A percentile compares a stretch with the other conserved stretches of the same genome.
These are phyloP conservation scores for Penicillium waksmanii DNA, from an alignment of 495 filamentous ascomycete genomes.

Conservation along the genomic window DNA sequence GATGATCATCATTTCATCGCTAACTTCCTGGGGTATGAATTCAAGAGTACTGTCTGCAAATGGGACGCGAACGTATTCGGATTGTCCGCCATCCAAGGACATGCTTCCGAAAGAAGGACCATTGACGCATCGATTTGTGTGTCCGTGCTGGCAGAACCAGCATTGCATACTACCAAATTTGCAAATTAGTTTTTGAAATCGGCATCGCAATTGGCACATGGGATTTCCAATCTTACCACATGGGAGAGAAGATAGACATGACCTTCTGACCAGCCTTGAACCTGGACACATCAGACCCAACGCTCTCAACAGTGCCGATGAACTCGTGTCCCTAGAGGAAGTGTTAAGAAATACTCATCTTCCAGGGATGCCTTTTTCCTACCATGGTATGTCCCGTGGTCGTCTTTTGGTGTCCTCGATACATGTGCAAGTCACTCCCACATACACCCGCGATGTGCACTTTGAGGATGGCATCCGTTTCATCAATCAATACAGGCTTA, in stretches of 20 bases:
- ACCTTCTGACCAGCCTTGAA: neutral
- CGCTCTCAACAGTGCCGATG: conserved; percentile 1
- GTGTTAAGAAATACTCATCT: neutral
- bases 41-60: conserved; percentile 3
- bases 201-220: neutral
- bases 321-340: conserved; percentile 1
- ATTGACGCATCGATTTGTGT: conserved; percentile 6
- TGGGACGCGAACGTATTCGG: conserved; percentile 2
- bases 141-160: conserved; percentile 3
- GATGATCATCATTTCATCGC: conserved; percentile 2
- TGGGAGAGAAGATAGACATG: conserved; percentile 4
- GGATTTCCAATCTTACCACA: neutral
- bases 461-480: conserved; percentile 2
- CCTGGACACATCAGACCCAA: neutral
- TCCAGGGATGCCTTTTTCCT: neutral
- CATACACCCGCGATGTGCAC: conserved; percentile 1
- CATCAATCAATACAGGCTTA: neutral
- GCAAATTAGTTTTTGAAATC: neutral
- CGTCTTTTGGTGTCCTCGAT: conserved; percentile 3
- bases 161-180: neutral
- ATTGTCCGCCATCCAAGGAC: neutral
- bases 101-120: conserved; percentile 5
- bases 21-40: neutral
- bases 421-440: conserved; percentile 3
- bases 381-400: conserved; percentile 3